These are phyloP conservation scores for Saprolegnia parasitica DNA, from an alignment of 352 stramenopile genomes.

Conservation along the genomic window DNA sequence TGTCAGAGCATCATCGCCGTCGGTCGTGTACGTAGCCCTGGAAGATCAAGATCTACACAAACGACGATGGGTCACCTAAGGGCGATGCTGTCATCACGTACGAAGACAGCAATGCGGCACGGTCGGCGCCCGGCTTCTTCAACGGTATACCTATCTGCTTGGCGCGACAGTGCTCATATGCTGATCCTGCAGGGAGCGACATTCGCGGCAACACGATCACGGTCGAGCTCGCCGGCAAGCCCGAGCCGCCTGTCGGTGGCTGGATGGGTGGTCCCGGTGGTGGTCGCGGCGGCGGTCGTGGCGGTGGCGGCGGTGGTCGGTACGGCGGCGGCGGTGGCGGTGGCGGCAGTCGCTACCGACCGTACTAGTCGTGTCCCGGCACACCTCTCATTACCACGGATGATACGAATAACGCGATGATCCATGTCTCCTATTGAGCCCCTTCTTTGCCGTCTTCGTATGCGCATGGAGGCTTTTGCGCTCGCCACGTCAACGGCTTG, in stretches of 20 bases:
- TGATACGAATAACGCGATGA: not conserved
- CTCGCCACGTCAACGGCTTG: no score
- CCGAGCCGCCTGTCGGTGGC: slow-evolving; percentile 65
- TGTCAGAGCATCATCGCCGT: not conserved
- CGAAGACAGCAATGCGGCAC: slow-evolving; percentile 78
- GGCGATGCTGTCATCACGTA: slow-evolving; percentile 82
- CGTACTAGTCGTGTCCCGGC: slow-evolving; percentile 15
- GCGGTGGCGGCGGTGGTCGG: slow-evolving; percentile 40
- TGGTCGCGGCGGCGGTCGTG: slow-evolving; percentile 31
- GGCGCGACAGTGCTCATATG: not conserved
- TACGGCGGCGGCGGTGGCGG: slow-evolving; percentile 36
- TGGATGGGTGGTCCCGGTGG: slow-evolving; percentile 54
- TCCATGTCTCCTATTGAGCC: not conserved
- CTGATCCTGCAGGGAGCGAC: slow-evolving; percentile 41
- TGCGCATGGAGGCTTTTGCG: no score
- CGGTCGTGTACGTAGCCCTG: slow-evolving; percentile 39
- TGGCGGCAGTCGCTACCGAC: slow-evolving; percentile 30
- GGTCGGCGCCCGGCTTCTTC: slow-evolving; percentile 77
- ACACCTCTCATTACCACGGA: not conserved
- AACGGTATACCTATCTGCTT: slow-evolving; percentile 43
- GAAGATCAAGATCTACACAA: slow-evolving; percentile 88
- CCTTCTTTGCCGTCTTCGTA: no score
- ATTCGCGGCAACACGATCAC: slow-evolving; percentile 81
- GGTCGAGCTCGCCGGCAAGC: slow-evolving; percentile 77
- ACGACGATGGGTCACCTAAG: slow-evolving; percentile 63